phyloP scores from a whole-genome alignment of 108 stramenopile genomes.

The Nitzschia palea region DNA sequence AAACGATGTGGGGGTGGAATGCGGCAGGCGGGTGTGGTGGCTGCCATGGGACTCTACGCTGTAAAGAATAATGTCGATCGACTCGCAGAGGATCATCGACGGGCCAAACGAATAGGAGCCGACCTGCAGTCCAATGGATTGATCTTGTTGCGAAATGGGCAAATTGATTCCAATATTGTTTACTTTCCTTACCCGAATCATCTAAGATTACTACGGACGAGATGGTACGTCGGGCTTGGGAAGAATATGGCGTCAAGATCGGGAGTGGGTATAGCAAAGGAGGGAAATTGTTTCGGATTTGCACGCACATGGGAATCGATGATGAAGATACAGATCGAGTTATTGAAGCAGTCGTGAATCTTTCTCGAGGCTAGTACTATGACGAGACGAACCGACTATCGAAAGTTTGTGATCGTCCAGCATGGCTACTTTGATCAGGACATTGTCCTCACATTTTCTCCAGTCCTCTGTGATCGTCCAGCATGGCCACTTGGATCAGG shows the following conservation, averaged over 20 bases:
- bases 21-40: slow-evolving; percentile 94
- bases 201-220: slow-evolving; percentile 50
- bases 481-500: too few relatives aligned
- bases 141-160: slow-evolving; percentile 49
- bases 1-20: slow-evolving; percentile 97
- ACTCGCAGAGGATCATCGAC: slow-evolving; percentile 79
- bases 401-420: too few relatives aligned
- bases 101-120: slow-evolving; percentile 61
- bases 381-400: too few relatives aligned
- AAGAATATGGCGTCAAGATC: slow-evolving; percentile 63
- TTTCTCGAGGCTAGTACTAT: too few relatives aligned
- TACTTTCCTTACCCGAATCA: slow-evolving; percentile 77
- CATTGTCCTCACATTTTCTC: too few relatives aligned
- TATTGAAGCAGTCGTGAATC: slow-evolving; percentile 40
- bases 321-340: slow-evolving; percentile 58
- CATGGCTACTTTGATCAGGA: too few relatives aligned
- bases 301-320: slow-evolving; percentile 72
- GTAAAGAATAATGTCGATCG: slow-evolving; percentile 81
- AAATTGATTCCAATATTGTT: slow-evolving; percentile 82
- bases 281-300: slow-evolving; percentile 70
- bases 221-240: slow-evolving; percentile 31
- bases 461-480: too few relatives aligned
- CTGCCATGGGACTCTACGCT: slow-evolving; percentile 89
- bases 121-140: slow-evolving; percentile 62
- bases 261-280: slow-evolving; percentile 69